phyloP scores from a whole-genome alignment of 805 yeast species.

The Lipomyces sp. region DNA sequence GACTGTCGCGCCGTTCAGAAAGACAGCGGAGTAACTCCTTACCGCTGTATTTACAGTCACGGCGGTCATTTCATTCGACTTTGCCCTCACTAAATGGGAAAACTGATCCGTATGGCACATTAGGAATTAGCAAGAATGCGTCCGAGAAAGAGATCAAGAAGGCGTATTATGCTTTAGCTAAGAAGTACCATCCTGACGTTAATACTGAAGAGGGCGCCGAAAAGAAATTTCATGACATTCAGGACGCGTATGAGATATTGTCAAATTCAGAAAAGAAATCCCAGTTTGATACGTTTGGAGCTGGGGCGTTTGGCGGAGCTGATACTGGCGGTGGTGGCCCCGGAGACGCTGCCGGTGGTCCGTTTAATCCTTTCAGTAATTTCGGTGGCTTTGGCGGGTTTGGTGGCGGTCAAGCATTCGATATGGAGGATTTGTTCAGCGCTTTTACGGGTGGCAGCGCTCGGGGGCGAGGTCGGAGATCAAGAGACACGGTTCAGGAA shows the following conservation, averaged over 20 bases:
- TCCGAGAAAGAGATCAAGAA: slow-evolving; percentile 86
- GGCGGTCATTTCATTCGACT: slow-evolving; percentile 53
- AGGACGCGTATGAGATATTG: slow-evolving; percentile 90
- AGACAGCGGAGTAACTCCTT: not conserved
- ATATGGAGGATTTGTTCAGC: slow-evolving; percentile 69
- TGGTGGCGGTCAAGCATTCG: slow-evolving; percentile 51
- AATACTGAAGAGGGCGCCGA: slow-evolving; percentile 91
- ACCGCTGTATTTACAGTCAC: not conserved
- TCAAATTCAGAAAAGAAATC: slow-evolving; percentile 58
- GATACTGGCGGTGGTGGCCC: slow-evolving; percentile 55
- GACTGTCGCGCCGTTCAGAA: slow-evolving; percentile 2
- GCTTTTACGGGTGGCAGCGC: slow-evolving; percentile 54
- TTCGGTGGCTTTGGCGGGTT: slow-evolving; percentile 55
- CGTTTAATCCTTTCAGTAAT: slow-evolving; percentile 60
- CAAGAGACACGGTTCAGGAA: slow-evolving; percentile 61
- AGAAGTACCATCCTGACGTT: slow-evolving; percentile 94
- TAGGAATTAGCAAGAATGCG: slow-evolving; percentile 78
- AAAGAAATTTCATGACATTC: slow-evolving; percentile 86
- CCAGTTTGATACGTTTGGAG: slow-evolving; percentile 91
- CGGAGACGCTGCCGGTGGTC: slow-evolving; percentile 56
- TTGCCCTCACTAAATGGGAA: slow-evolving; percentile 44
- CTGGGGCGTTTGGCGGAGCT: slow-evolving; percentile 75
- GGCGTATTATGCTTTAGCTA: slow-evolving; percentile 91
- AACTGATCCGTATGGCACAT: slow-evolving; percentile 79
- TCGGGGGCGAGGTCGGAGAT: slow-evolving; percentile 44